Conservation (phyloP, 331 rosid genomes). For the Rosa hybrid region DNA sequence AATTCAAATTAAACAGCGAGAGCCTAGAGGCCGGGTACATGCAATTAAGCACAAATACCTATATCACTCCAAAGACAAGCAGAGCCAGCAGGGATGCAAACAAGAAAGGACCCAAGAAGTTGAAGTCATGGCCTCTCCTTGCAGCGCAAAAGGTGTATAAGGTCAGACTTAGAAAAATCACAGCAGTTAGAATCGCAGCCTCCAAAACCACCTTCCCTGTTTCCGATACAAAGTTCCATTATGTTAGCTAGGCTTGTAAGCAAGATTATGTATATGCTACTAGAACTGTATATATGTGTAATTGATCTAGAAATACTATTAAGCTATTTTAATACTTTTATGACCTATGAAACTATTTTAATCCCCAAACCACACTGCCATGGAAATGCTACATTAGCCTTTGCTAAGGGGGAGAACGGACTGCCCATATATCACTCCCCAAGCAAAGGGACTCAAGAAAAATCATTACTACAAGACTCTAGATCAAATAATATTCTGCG, state of each 20-base stretch:
- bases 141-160: slow-evolving; percentile 47
- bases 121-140: slow-evolving; percentile 36
- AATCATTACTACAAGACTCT: too few species aligned
- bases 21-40: neutral
- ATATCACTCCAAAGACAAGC: slow-evolving; percentile 29
- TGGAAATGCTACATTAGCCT: neutral
- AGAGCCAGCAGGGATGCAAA: slow-evolving; percentile 36
- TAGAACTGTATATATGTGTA: too few species aligned
- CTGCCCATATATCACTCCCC: too few species aligned
- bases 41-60: slow-evolving; percentile 10
- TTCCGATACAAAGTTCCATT: neutral
- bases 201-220: slow-evolving; percentile 37
- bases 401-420: neutral
- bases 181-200: slow-evolving; percentile 33
- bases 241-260: neutral
- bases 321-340: too few species aligned
- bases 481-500: too few species aligned
- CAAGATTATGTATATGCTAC: neutral
- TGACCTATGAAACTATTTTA: neutral
- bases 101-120: slow-evolving; percentile 41
- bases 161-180: slow-evolving; percentile 35
- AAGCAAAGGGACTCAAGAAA: too few species aligned
- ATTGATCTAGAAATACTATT: too few species aligned
- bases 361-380: neutral
- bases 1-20: neutral